Conservation (phyloP, 495 filamentous ascomycete genomes). For the Daldinia caldariorum region DNA sequence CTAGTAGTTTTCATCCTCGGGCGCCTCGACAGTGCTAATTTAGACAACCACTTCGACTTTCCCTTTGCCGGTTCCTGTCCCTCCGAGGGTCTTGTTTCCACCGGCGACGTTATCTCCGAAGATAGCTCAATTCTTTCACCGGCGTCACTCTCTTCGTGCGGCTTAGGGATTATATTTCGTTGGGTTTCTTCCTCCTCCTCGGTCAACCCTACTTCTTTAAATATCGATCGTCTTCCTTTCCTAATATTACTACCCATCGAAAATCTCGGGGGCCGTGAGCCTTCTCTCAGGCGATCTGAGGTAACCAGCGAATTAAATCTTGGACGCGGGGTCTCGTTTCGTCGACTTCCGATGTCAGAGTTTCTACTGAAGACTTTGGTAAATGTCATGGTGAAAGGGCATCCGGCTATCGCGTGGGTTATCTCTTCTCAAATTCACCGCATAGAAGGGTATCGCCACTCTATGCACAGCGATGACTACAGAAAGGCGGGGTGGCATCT, state of each 20-base stretch:
- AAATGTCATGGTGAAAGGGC: conserved; percentile 40
- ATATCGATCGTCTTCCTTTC: conserved; percentile 55
- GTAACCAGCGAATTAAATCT: conserved; percentile 59
- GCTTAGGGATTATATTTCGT: conserved; percentile 12
- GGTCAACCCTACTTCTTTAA: conserved; percentile 58
- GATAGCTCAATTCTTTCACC: conserved; percentile 40
- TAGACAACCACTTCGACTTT: conserved; percentile 51
- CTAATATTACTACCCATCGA: conserved; percentile 51
- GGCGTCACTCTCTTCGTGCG: conserved; percentile 39
- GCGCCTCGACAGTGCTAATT: conserved; percentile 48
- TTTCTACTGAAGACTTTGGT: conserved; percentile 33
- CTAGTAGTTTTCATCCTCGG: conserved; percentile 55
- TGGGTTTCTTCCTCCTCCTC: conserved; percentile 43
- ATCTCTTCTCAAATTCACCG: not conserved
- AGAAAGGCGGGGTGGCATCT: conserved; percentile 23
- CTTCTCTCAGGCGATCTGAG: conserved; percentile 57
- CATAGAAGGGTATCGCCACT: conserved; percentile 28
- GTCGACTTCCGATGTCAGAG: conserved; percentile 26
- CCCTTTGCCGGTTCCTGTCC: conserved; percentile 19
- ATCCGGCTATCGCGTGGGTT: not conserved
- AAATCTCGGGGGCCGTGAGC: conserved; percentile 47
- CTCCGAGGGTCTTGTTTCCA: conserved; percentile 23
- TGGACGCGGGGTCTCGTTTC: conserved; percentile 45
- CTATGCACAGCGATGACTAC: conserved; percentile 22
- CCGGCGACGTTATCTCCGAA: conserved; percentile 33